phyloP scores from a whole-genome alignment of 1,284 basidiomycete genomes.

The Quambalaria eucalypti region DNA sequence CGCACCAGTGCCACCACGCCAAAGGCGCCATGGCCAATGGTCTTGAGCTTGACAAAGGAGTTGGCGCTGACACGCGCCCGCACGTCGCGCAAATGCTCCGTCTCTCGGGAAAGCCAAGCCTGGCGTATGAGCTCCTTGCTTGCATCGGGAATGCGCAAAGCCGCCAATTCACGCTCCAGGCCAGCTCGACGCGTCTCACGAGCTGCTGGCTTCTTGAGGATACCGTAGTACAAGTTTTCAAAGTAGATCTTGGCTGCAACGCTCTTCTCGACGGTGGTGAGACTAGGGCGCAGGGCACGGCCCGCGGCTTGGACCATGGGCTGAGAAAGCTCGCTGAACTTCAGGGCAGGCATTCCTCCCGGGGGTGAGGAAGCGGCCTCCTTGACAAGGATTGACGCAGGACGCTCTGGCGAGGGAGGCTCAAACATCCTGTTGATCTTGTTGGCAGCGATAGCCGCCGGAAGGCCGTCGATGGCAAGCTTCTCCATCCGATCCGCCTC shows the following conservation, averaged over 20 bases:
- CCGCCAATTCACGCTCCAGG: constrained; percentile 76
- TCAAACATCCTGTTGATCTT: constrained; percentile 21
- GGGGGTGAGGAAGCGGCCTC: constrained; percentile 6
- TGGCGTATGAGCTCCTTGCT: constrained; percentile 65
- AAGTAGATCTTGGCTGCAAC: constrained; percentile 88
- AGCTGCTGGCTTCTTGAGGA: constrained; percentile 62
- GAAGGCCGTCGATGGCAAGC: constrained; percentile 37
- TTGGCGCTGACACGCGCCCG: constrained; percentile 71
- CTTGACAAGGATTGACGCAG: constrained; percentile 32
- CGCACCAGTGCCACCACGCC: constrained; percentile 87
- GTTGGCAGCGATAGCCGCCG: constrained; percentile 17
- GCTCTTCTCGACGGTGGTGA: constrained; percentile 83
- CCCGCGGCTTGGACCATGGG: constrained; percentile 4
- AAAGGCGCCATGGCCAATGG: constrained; percentile 96
- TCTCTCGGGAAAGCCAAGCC: constrained; percentile 78
- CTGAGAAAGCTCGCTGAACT: constrained; percentile 6
- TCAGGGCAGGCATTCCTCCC: background rate
- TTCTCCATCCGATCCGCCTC: too few relatives aligned
- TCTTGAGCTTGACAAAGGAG: constrained; percentile 81
- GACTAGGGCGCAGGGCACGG: constrained; percentile 50
- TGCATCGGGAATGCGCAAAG: constrained; percentile 61
- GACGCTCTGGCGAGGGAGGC: constrained; percentile 15
- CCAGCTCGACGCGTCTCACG: constrained; percentile 73
- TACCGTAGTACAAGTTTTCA: constrained; percentile 74
- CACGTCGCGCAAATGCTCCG: constrained; percentile 73